These are phyloP conservation scores for Paramecium sonneborni DNA, from an alignment of 73 alveolate genomes.

Conservation along the genomic window DNA sequence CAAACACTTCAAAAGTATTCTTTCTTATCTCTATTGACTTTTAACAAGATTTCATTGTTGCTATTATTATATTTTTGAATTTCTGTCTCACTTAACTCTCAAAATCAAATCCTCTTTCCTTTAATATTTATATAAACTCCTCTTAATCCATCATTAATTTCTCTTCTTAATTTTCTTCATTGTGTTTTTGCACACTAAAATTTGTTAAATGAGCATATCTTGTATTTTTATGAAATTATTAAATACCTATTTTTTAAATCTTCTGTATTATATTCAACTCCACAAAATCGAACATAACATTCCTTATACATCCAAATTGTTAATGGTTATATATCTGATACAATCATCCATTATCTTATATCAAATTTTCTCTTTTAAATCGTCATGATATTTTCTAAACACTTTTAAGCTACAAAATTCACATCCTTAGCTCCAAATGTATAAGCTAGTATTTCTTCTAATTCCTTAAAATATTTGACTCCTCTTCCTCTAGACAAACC, in stretches of 20 bases:
- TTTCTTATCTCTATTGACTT: slow-evolving; percentile 59
- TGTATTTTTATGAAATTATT: background rate
- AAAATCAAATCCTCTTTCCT: slow-evolving; percentile 38
- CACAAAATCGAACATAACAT: slow-evolving; percentile 79
- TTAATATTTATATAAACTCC: slow-evolving; percentile 16
- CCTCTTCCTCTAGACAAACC: slow-evolving; percentile 96
- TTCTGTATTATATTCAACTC: slow-evolving; percentile 49
- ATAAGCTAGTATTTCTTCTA: slow-evolving; percentile 84
- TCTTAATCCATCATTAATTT: slow-evolving; percentile 59
- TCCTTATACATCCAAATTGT: slow-evolving; percentile 75
- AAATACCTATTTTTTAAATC: slow-evolving; percentile 53
- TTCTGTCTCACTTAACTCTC: background rate
- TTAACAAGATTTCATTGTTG: slow-evolving; percentile 58
- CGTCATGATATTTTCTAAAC: slow-evolving; percentile 94
- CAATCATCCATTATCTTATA: slow-evolving; percentile 80
- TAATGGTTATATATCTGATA: slow-evolving; percentile 73
- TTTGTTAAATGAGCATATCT: slow-evolving; percentile 65
- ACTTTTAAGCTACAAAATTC: slow-evolving; percentile 91
- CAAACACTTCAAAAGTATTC: slow-evolving; percentile 59
- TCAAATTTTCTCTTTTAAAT: slow-evolving; percentile 90
- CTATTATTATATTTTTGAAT: slow-evolving; percentile 52
- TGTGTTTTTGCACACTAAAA: slow-evolving; percentile 50
- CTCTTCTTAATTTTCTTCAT: slow-evolving; percentile 31
- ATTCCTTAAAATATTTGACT: slow-evolving; percentile 76
- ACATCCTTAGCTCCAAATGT: slow-evolving; percentile 76